Base-by-base conservation (phyloP, 1,139 yeast species). In the Zygosaccharomyces sapae region DNA sequence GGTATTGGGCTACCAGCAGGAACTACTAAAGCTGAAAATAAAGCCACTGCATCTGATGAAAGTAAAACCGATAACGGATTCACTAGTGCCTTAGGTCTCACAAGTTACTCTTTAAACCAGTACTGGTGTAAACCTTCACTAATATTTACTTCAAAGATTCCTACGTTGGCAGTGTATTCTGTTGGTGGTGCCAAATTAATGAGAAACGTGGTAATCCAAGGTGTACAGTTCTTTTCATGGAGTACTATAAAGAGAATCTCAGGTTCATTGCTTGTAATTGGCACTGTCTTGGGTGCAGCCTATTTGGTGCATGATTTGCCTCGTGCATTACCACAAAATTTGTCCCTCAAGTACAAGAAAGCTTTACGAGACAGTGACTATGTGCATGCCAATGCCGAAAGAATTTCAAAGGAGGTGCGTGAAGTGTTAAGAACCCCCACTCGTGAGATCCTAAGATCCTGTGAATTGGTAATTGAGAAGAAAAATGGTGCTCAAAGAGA, bases 291-390 rank as follows among this genome's bases (percentile, higher is more conserved):
- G 25, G 78, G 89, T 0, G 69, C 80, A 0, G 81, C 82, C 37
- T 88, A 86, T 59, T 65, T 89, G 51, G 70, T 88, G 9, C 73
- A 74, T 47, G 98, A 92, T 64, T 80, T 94, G 13, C 97, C 97
- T 2, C 79, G 85, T 57, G 96, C 97, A 0, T 79, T 87, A 58
- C 95, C 96, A 20, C 74, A 89, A 57, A 89, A 89, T 49, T 76
- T 89, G 51, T 88, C 95, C 0, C 73, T 75, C 46, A 88, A 86
- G 66, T 78, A 90, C 55, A 78, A 77, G 53, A 63, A 62, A 6
- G 86, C 84, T 58, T 72, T 92, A 33, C 70, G 73, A 33, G 79
- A 76, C 18, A 68, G 81, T 58, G 96, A 89, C 51, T 92, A 88
- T 59, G 81, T 86, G 8, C 94, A 86, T 57, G 63, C 73, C 38